Evolutionary conservation across 1,284 basidiomycete species (phyloP).

Genomic region (Phellopilus nigrolimitatus): DNA sequence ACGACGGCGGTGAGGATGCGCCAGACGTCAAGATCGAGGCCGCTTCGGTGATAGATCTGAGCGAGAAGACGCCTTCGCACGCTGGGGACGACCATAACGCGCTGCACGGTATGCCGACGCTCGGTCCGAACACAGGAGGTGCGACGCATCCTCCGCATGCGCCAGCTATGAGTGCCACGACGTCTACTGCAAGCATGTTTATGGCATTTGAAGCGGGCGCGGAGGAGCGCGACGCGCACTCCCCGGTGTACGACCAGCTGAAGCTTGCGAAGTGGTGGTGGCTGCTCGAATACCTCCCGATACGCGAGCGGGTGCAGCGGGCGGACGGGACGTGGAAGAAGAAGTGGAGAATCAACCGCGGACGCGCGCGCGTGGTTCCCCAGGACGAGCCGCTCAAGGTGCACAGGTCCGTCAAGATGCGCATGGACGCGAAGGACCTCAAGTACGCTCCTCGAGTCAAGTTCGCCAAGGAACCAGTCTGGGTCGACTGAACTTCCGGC

Average conservation of each 20-base stretch:
- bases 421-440: constrained; percentile 16
- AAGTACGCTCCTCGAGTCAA: constrained; percentile 16
- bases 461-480: constrained; percentile 6
- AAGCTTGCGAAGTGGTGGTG: constrained; percentile 23
- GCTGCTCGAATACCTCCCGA: constrained; percentile 24
- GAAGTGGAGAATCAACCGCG: constrained; percentile 16
- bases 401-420: constrained; percentile 18
- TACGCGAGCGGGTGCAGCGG: constrained; percentile 9
- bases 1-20: background rate
- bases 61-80: background rate
- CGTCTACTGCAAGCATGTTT: background rate
- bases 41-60: constrained; percentile 11
- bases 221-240: constrained; percentile 23
- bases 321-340: constrained; percentile 18
- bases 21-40: constrained; percentile 6
- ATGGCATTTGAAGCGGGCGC: constrained; percentile 9
- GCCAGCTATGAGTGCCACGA: background rate
- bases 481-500: constrained; percentile 5
- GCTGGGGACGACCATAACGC: background rate
- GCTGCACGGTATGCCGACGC: background rate
- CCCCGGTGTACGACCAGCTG: constrained; percentile 25
- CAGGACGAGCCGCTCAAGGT: constrained; percentile 10
- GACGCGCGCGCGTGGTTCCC: constrained; percentile 2
- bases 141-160: background rate
- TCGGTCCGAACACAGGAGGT: background rate